phyloP scores from a whole-genome alignment of 2,329 filamentous ascomycete species.

The Lachnum nothofagi region DNA sequence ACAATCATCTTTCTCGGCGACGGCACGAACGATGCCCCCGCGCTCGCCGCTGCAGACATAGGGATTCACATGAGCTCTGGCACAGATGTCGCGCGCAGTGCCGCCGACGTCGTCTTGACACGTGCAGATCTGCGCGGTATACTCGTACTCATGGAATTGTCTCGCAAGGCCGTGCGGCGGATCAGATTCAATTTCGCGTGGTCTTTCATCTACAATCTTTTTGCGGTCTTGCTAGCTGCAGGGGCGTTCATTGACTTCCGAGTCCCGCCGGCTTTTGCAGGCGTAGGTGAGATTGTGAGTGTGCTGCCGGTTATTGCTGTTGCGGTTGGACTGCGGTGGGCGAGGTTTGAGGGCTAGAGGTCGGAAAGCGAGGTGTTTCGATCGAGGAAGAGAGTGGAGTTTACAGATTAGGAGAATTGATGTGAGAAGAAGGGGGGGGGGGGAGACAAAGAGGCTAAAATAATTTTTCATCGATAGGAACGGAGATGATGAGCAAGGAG shows the following conservation, averaged over 20 bases:
- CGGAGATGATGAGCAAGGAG: too few relatives aligned
- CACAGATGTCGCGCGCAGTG: constrained; percentile 60
- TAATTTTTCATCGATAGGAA: too few relatives aligned
- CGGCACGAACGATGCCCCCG: constrained; percentile 73
- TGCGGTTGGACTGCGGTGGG: constrained; percentile 10
- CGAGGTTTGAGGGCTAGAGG: too few relatives aligned
- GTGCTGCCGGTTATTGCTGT: constrained; percentile 53
- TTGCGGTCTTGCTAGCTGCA: constrained; percentile 55
- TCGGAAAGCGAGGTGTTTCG: too few relatives aligned
- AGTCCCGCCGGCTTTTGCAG: constrained; percentile 53
- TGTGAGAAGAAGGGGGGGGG: too few relatives aligned
- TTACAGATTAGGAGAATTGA: too few relatives aligned
- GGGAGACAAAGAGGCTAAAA: too few relatives aligned
- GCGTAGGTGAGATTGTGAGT: constrained; percentile 61
- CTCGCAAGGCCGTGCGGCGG: constrained; percentile 34
- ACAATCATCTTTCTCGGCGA: constrained; percentile 68
- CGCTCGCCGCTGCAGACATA: constrained; percentile 64
- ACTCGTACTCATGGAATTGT: constrained; percentile 51
- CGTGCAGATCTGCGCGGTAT: constrained; percentile 52
- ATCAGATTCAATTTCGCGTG: constrained; percentile 59
- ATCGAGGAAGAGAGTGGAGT: too few relatives aligned
- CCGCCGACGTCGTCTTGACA: constrained; percentile 66
- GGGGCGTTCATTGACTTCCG: constrained; percentile 52
- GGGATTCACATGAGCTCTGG: constrained; percentile 62
- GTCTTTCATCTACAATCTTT: constrained; percentile 57